phyloP scores from a whole-genome alignment of 352 stramenopile species.

The Pythium chondricola region DNA sequence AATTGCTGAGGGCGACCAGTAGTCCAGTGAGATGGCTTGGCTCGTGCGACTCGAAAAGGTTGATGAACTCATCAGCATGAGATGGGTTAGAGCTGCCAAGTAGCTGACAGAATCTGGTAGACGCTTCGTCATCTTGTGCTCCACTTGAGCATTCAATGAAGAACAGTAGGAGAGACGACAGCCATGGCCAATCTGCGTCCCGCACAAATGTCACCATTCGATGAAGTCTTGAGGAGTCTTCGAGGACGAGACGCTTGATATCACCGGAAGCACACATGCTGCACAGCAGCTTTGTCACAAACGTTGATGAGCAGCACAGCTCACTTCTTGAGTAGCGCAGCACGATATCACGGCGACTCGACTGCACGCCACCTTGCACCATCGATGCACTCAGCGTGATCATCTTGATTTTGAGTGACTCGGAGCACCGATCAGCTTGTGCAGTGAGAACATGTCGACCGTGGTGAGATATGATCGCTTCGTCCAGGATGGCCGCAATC shows the following conservation, averaged over 20 bases:
- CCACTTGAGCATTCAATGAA: slow-evolving; percentile 24
- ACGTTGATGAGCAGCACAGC: slow-evolving; percentile 2
- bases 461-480: slow-evolving; percentile 18
- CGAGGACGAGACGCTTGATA: background rate
- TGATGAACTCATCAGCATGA: slow-evolving; percentile 21
- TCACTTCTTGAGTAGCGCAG: background rate
- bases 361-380: background rate
- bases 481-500: slow-evolving; percentile 28
- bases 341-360: slow-evolving; percentile 4
- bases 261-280: background rate
- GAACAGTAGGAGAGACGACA: slow-evolving; percentile 17
- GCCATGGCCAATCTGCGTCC: background rate
- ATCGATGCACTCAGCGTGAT: slow-evolving; percentile 1
- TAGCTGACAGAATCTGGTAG: slow-evolving; percentile 39
- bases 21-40: slow-evolving; percentile 38
- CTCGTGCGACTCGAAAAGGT: slow-evolving; percentile 36
- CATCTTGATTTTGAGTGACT: slow-evolving; percentile 6
- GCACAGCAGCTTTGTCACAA: slow-evolving; percentile 13
- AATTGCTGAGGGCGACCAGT: slow-evolving; percentile 32
- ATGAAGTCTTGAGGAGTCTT: background rate
- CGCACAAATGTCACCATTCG: slow-evolving; percentile 8
- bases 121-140: too few species aligned
- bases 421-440: background rate
- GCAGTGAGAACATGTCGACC: slow-evolving; percentile 3
- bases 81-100: slow-evolving; percentile 20